phyloP scores from a whole-genome alignment of 2,329 filamentous ascomycete species.

The Fusarium nurragi region DNA sequence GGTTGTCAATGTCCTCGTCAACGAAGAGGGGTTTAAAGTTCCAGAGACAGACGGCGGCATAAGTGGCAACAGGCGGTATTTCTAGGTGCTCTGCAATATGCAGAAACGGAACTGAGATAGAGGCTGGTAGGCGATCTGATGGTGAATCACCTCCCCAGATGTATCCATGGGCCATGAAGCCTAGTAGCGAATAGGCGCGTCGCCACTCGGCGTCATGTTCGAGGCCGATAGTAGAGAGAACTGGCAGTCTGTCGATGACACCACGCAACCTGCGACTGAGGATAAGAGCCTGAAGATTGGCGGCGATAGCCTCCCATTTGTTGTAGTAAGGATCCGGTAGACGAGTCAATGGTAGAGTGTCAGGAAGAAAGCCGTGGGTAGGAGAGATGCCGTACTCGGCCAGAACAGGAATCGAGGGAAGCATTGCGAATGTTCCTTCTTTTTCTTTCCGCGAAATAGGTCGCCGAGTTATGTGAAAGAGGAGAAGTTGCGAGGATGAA shows the following conservation, averaged over 20 bases:
- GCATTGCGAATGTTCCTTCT: constrained; percentile 48
- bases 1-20: constrained; percentile 80
- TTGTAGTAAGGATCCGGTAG: constrained; percentile 93
- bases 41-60: constrained; percentile 91
- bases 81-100: constrained; percentile 81
- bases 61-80: constrained; percentile 91
- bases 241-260: constrained; percentile 81
- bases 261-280: constrained; percentile 84
- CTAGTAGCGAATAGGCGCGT: constrained; percentile 87
- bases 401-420: constrained; percentile 69
- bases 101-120: constrained; percentile 85
- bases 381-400: constrained; percentile 83
- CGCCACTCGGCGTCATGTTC: constrained; percentile 90
- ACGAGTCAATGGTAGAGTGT: constrained; percentile 78
- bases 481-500: constrained; percentile 7
- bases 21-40: constrained; percentile 94
- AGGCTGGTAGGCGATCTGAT: constrained; percentile 78
- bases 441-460: neutral
- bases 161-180: constrained; percentile 93
- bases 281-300: constrained; percentile 87
- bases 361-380: constrained; percentile 86
- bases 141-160: constrained; percentile 94
- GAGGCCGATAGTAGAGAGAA: constrained; percentile 84
- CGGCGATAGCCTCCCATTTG: constrained; percentile 88
- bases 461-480: neutral